Evolutionary conservation across 257 asterid genomes (phyloP).

Genomic region (Solanum bulbocastanum): DNA sequence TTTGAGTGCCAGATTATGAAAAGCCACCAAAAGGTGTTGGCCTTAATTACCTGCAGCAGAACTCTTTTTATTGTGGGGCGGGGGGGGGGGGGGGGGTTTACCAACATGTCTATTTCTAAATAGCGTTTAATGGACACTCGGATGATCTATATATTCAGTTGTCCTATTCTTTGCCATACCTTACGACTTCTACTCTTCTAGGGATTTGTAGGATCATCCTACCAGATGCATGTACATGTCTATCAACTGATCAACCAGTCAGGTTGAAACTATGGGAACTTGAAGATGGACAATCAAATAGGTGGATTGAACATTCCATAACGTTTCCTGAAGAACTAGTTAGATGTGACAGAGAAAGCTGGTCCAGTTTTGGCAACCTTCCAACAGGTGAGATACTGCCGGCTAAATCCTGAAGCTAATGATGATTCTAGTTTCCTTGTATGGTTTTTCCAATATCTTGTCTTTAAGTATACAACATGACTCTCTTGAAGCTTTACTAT

Average conservation of each 20-base stretch:
- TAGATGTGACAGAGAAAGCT: not conserved
- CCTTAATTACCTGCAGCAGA: not conserved
- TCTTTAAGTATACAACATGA: no score
- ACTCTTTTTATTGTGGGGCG: not conserved
- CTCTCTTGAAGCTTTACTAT: no score
- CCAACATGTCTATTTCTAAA: not conserved
- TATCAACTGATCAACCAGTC: not conserved
- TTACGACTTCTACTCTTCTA: not conserved
- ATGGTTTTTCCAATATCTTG: not conserved
- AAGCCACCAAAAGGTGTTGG: not conserved
- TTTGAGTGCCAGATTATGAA: not conserved
- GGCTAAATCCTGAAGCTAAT: not conserved
- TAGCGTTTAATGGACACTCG: not conserved
- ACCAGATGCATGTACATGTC: not conserved
- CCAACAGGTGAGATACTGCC: not conserved
- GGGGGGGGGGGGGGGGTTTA: not conserved
- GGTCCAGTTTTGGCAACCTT: not conserved
- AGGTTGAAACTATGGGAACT: not conserved
- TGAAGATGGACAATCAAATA: not conserved
- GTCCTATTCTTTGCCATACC: not conserved
- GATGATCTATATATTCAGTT: no score
- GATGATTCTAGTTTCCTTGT: not conserved
- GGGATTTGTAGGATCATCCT: not conserved
- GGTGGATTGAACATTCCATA: not conserved
- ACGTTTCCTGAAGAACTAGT: not conserved